Conservation (phyloP, 768 basidiomycete species). For the Phylloporus sp. region DNA sequence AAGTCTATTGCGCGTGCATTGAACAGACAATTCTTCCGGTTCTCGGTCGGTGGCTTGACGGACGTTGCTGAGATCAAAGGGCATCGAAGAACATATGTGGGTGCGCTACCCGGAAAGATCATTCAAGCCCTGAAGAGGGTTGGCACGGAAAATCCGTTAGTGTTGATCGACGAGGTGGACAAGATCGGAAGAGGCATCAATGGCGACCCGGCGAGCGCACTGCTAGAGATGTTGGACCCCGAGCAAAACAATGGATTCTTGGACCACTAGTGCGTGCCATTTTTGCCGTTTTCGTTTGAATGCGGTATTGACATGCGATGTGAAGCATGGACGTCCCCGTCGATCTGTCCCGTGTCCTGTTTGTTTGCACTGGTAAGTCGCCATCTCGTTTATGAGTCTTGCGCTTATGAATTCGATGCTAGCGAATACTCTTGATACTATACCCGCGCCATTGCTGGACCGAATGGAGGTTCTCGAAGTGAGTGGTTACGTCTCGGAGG, state of each 20-base stretch:
- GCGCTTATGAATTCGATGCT: slow-evolving; percentile 2
- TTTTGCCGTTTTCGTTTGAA: neutral
- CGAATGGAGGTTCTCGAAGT: slow-evolving; percentile 97
- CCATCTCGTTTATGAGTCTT: neutral
- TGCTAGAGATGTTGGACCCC: slow-evolving; percentile 90
- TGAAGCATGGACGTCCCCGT: slow-evolving; percentile 94
- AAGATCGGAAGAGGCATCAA: slow-evolving; percentile 91
- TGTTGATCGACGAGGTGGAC: slow-evolving; percentile 93
- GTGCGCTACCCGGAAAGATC: slow-evolving; percentile 90
- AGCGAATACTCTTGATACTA: slow-evolving; percentile 90
- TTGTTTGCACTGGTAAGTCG: slow-evolving; percentile 79
- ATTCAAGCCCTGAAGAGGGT: slow-evolving; percentile 92
- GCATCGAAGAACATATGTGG: slow-evolving; percentile 94
- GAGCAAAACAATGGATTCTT: slow-evolving; percentile 94
- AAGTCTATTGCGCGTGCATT: slow-evolving; percentile 92
- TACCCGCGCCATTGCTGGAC: slow-evolving; percentile 89
- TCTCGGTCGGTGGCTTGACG: slow-evolving; percentile 93
- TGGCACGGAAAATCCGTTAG: slow-evolving; percentile 89
- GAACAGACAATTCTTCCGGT: slow-evolving; percentile 89
- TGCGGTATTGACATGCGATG: slow-evolving; percentile 1
- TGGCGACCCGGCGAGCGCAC: slow-evolving; percentile 86
- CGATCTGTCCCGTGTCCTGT: slow-evolving; percentile 91
- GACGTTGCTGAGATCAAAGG: slow-evolving; percentile 99
- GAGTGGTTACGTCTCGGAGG: slow-evolving; percentile 89
- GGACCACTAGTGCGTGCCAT: slow-evolving; percentile 81